Percentiles rank a stretch among this genome's conserved stretches.
Evolutionary conservation across 2,329 filamentous ascomycete species (phyloP).

Genomic region (Chaetomium sp.): DNA sequence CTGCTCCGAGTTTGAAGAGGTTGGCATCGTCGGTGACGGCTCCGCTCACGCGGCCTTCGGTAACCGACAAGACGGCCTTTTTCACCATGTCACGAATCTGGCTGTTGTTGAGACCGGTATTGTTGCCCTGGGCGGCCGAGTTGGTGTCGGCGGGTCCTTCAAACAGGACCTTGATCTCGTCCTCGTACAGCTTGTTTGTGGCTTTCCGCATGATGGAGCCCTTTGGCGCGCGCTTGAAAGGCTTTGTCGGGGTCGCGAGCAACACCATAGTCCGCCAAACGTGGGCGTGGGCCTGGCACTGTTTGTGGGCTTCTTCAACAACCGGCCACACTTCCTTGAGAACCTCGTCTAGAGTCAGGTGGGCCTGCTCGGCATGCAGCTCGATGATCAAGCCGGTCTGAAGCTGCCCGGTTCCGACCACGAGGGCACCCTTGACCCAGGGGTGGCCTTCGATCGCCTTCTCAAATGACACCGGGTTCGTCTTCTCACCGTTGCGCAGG

Average conservation of each 20-base stretch:
- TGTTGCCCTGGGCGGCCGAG: background rate
- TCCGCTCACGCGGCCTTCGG: no score
- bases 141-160: background rate
- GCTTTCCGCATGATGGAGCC: conserved; percentile 20
- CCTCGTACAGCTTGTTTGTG: conserved; percentile 17
- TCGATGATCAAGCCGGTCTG: conserved; percentile 26
- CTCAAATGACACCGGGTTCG: conserved; percentile 22
- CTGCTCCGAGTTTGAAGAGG: no score
- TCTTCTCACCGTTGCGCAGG: conserved; percentile 25
- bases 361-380: background rate
- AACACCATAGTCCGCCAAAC: conserved; percentile 20
- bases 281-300: conserved; percentile 17
- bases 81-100: no score
- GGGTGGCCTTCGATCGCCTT: conserved; percentile 8
- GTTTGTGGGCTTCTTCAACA: conserved; percentile 23
- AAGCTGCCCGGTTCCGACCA: conserved; percentile 22
- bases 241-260: conserved; percentile 18
- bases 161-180: conserved; percentile 21
- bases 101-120: conserved; percentile 16
- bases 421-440: conserved; percentile 16
- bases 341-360: background rate
- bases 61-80: no score
- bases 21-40: no score
- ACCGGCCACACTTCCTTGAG: conserved; percentile 26
- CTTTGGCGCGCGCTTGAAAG: conserved; percentile 22